Evolutionary conservation across 2,329 filamentous ascomycete species (phyloP), one percentile per base, ranked within the genome.

Genomic region (Diaporthe vaccinii): DNA sequence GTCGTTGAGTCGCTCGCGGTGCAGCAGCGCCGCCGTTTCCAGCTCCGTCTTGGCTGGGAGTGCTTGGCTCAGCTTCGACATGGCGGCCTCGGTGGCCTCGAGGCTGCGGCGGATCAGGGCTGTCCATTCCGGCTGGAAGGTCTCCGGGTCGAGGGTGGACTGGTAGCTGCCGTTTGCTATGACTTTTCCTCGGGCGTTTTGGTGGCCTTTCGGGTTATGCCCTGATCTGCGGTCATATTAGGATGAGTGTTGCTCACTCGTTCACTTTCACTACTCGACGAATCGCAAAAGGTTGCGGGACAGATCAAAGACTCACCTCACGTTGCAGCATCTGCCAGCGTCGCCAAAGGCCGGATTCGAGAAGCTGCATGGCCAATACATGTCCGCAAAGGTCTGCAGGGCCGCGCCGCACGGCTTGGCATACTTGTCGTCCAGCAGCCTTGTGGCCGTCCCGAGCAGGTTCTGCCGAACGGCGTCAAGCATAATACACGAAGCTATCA

Each of bases 361-460:
- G 49, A 69, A 69, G 34, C 65, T 69, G 34, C 65, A 69, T 15
- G 65, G 65, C 65, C 65, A 69, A n/a, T 69, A 69, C 46, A 69
- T 69, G 14, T 69, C 65, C 0, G 65, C 31, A 28, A 69, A 69
- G 3, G n/a, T 39, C 65, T 69, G 65, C 10, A 69, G 34, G 1
- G 65, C 65, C 7, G 46, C 65, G 1, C 49, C 49, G 15, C 65
- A 69, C 10, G 65, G 65, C 46, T 55, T 55, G 3, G 65, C 41
- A 3, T 69, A 69, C 65, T 69, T 69, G 65, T 69, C 65, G 5
- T 69, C 65, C 34, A 69, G 49, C 46, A 69, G 65, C 65, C 65
- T 69, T n/a, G 65, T 51, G 2, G 65, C 65, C 65, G 65, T 69
- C 22, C 65, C 65, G 5, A 69, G 65, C 46, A 69, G n/a, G 49